These are phyloP conservation scores for Nothomitra cinnamomea DNA, from an alignment of 2,329 filamentous ascomycete genomes.

Conservation along the genomic window DNA sequence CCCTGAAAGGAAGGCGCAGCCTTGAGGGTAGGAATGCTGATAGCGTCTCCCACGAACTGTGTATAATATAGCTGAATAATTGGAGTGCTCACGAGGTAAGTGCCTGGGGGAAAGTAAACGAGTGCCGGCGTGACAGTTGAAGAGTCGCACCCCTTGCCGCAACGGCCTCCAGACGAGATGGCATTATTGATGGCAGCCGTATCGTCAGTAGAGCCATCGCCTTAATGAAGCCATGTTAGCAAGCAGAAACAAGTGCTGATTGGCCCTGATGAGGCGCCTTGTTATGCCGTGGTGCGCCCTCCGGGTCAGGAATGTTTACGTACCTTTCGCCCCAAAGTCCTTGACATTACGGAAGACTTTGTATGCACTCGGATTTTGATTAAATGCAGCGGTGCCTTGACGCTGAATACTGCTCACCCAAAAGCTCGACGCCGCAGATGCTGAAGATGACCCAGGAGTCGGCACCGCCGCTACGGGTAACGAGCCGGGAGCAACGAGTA, in stretches of 20 bases:
- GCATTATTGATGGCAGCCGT: conserved; percentile 77
- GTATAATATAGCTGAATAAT: conserved; percentile 85
- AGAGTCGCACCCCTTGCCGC: conserved; percentile 67
- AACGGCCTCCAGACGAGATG: conserved; percentile 61
- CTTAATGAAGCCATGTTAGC: conserved; percentile 25
- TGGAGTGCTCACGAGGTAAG: conserved; percentile 63
- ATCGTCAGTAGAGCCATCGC: conserved; percentile 59
- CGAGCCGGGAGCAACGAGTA: conserved; percentile 4
- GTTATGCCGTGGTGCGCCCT: no score
- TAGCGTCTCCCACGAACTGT: conserved; percentile 71
- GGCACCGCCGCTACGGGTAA: neutral
- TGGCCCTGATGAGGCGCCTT: no score
- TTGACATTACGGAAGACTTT: conserved; percentile 62
- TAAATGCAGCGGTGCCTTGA: conserved; percentile 51
- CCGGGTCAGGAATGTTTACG: conserved; percentile 21
- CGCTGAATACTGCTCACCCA: conserved; percentile 57
- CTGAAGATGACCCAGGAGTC: neutral
- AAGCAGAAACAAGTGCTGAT: neutral
- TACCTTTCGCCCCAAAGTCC: conserved; percentile 57
- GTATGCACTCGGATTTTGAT: conserved; percentile 35
- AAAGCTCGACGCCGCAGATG: conserved; percentile 26
- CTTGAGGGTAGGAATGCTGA: conserved; percentile 57
- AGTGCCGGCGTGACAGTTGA: conserved; percentile 69
- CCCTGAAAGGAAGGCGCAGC: conserved; percentile 55
- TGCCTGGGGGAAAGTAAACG: conserved; percentile 83